phyloP scores from a whole-genome alignment of 139 green algal species.

The Ettlia oleoabundans region DNA sequence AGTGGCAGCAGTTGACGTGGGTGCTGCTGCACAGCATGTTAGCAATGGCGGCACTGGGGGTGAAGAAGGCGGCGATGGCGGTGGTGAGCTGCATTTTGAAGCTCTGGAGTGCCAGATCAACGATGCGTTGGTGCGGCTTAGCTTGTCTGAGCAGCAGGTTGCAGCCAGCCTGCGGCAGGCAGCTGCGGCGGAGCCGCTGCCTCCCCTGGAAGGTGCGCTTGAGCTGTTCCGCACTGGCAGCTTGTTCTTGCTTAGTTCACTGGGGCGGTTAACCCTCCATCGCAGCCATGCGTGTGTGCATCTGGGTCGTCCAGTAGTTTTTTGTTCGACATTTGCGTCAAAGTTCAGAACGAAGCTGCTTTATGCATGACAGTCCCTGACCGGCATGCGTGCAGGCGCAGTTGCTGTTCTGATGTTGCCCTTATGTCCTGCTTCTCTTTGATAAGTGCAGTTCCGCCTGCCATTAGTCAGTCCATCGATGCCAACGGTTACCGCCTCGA shows the following conservation, averaged over 20 bases:
- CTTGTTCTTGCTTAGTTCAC: background rate
- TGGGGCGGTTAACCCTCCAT: too few species aligned
- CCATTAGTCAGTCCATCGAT: background rate
- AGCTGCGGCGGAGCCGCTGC: background rate
- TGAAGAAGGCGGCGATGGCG: background rate
- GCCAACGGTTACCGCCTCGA: conserved; percentile 12
- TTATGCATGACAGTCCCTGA: too few species aligned
- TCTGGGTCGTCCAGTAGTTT: too few species aligned
- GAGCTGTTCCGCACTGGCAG: background rate
- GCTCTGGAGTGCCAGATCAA: conserved; percentile 47
- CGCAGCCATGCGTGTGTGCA: too few species aligned
- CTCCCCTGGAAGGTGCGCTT: background rate
- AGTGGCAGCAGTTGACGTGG: too few species aligned
- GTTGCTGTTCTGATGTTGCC: background rate
- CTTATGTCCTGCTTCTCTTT: background rate
- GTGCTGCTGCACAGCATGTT: background rate
- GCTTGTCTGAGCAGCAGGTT: conserved; percentile 26
- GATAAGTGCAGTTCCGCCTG: background rate
- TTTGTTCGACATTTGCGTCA: too few species aligned
- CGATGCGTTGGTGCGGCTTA: conserved; percentile 38
- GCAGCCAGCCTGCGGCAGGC: conserved; percentile 24
- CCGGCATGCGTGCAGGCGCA: background rate
- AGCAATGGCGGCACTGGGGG: too few species aligned
- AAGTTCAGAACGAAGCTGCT: too few species aligned
- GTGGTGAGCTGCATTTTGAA: conserved; percentile 18